Base-by-base conservation (phyloP, 768 basidiomycete species). In the Panaeolus papilionaceus region DNA sequence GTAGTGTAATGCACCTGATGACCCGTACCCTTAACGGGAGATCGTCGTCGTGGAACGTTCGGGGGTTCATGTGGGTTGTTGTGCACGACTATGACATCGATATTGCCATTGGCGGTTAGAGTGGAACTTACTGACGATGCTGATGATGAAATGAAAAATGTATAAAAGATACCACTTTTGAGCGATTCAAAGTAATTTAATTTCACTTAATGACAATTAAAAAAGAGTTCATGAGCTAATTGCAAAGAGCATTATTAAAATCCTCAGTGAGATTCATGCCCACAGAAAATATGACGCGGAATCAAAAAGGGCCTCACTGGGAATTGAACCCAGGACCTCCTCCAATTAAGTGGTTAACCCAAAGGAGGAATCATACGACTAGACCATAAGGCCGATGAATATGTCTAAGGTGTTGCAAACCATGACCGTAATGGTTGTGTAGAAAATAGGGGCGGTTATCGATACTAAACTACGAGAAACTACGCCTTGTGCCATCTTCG, bases 241-340 rank as follows among this genome's bases (percentile, higher is more conserved):
- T 0, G 23, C 23, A 23, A 23, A 23, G 23, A 23, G 23, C 23
- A 23, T 23, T 23, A 23, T 23, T 23, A 23, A 23, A 23, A 1
- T 23, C 23, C 23, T 23, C 23, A 1, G 23, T 23, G 23, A 0
- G 23, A 1, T 23, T 23, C 1, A 23, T 23, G 23, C 23, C 23
- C 23, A 23, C 1, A 23, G 23, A 23, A 51, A 11, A 54, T 37
- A 49, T 20, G 23, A n/a, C 1, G 20, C 45, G 9, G n/a, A 23
- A 47, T 33, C 44, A 64, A 64, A 49, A 64, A 38, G 64, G 64
- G 64, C 64, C 64, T 64, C 64, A 64, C 64, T 51, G 64, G 64
- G 64, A 64, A 64, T 64, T 64, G 64, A 64, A 64, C 64, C 64
- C 64, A 51, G 64, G 64, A 64, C 64, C 63, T 63, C 38, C 54